phyloP scores from a whole-genome alignment of 139 green algal species.

The Micromonas commoda region DNA sequence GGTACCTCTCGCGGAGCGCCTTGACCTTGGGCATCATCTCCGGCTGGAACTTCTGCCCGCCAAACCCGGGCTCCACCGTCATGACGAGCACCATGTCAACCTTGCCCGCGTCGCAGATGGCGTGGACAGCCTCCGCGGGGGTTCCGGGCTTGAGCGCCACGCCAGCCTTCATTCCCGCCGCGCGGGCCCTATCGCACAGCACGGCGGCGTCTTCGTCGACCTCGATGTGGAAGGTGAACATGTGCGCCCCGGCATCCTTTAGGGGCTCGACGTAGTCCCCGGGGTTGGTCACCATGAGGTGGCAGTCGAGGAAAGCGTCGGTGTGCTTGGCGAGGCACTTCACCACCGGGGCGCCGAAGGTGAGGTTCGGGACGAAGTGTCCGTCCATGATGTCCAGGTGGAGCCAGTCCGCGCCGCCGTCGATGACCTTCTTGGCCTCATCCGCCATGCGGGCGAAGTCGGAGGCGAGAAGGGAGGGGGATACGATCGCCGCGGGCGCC shows the following conservation, averaged over 20 bases:
- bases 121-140: conserved; percentile 36
- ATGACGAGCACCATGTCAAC: conserved; percentile 70
- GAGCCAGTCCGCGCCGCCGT: conserved; percentile 70
- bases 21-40: conserved; percentile 23
- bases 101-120: conserved; percentile 26
- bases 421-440: conserved; percentile 63
- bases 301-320: conserved; percentile 76
- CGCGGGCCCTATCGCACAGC: conserved; percentile 23
- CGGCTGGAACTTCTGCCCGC: conserved; percentile 69
- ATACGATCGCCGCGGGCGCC: conserved; percentile 44
- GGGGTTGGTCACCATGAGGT: conserved; percentile 57
- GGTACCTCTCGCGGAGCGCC: conserved; percentile 48
- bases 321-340: conserved; percentile 57
- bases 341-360: conserved; percentile 74
- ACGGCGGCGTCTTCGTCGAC: not conserved
- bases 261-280: conserved; percentile 64
- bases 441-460: conserved; percentile 73
- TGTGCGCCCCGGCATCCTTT: conserved; percentile 56
- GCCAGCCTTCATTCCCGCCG: conserved; percentile 65
- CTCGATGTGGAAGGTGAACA: conserved; percentile 92
- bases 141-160: conserved; percentile 71
- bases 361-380: conserved; percentile 93
- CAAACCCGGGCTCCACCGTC: conserved; percentile 80
- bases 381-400: conserved; percentile 73
- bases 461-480: conserved; percentile 72